Base-by-base conservation (phyloP, 1,284 basidiomycete genomes). In the Phylloboletellus chloephorus region DNA sequence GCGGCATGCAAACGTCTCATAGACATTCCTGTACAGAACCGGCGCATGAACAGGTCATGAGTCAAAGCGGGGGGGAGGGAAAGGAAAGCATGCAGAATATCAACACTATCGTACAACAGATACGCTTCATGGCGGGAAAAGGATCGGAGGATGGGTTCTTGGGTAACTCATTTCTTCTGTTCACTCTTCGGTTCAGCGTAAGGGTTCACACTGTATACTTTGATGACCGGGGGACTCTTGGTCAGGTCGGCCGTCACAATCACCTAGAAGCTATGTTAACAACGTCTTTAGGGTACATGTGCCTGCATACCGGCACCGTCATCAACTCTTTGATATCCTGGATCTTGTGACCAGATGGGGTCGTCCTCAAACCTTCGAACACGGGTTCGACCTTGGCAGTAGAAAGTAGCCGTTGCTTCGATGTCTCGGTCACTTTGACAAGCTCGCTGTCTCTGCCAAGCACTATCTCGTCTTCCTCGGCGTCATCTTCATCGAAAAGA, bases 191-290 rank as follows among this genome's bases (percentile, higher is more conserved):
- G 61, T 45, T 72, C 71, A 26, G 86, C 80, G 63, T 87, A 89
- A 10, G 86, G 86, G 58, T 89, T 89, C 52, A 89, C 86, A 55
- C 85, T 88, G 70, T 88, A 89, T 41, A 93, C 90, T 65, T 90
- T 90, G 71, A 94, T 85, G 51, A 95, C 91, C 7, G 92, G 92
- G 39, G 92, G 92, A 52, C 86, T 91, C 76, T 93, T 94, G 51
- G 88, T 90, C 54, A 95, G 67, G 63, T 96, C 92, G 25, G 90
- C 89, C 26, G 90, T 92, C 51, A 96, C 81, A 58, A 95, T 92
- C 54, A 93, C 87, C 87, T 89, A 49, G 1, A 37, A 22, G 50
- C 38, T 49, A 20, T 15, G 31, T 49, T n/a, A 51, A 42, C 31
- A 23, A 10, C 44, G n/a, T 19, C 31, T 23, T 26, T 39, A n/a